Base-by-base conservation (phyloP, 805 yeast species). In the Candida ipomoeae region DNA sequence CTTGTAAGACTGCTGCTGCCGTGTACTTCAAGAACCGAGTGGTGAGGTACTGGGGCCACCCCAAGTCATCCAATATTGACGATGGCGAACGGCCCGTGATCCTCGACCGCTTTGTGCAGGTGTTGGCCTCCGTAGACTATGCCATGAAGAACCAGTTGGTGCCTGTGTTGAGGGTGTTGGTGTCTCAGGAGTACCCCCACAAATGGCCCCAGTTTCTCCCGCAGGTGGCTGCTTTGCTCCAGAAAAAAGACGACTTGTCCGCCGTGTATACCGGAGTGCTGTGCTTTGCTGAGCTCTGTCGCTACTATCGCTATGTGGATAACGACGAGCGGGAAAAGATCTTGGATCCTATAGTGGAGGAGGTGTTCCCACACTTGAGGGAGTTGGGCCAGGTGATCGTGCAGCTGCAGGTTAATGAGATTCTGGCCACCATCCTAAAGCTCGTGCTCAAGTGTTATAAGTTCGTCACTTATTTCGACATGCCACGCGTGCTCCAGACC, bases 21-120 rank as follows among this genome's bases (percentile, higher is more conserved):
- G 83, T 92, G 4, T 89, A 82, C 66, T 81, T 89, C 66, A 92
- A 92, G 65, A 91, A 92, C 66, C 76, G 83, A 50, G 75, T 89
- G 20, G 70, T 75, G 14, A 75, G 80, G 35, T 75, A 79, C 46
- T 91, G 97, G 97, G 49, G 54, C 32, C 37, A 34, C 14, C 44
- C 48, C 14, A 66, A 67, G 21, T 13, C 18, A 6, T 23, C 11
- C 14, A 15, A 7, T n/a, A 81, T 89, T 11, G 85, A 83, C 55
- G 70, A 72, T 3, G 90, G 80, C 52, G 97, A 92, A 63, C 87
- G 84, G 61, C 88, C 87, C 2, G 72, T 79, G 21, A 81, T 94
- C 55, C 81, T 84, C 53, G 86, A 83, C 17, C 77, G 89, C 56
- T 62, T 94, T 34, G 69, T 90, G 29, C 76, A 82, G 1, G 84